Evolutionary conservation across 371 early-diverging fungal genomes (phyloP).

Genomic region (Mucor lusitanicus): DNA sequence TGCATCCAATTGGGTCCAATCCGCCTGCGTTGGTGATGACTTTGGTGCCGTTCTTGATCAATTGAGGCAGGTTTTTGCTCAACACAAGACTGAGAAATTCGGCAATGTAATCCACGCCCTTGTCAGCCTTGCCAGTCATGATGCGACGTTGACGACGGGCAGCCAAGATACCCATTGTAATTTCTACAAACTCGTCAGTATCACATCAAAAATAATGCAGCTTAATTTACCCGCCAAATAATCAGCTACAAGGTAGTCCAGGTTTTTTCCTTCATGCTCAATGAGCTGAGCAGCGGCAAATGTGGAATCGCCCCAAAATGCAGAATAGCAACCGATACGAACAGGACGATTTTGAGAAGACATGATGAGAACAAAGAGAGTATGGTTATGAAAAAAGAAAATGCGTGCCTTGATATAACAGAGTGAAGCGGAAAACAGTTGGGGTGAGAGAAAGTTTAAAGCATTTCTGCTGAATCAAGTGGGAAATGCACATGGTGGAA

Average conservation of each 20-base stretch:
- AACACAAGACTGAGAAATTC: constrained; percentile 66
- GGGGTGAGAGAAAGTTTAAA: constrained; percentile 4
- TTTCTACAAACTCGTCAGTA: constrained; percentile 40
- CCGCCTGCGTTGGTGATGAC: constrained; percentile 80
- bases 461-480: not conserved
- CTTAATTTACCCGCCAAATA: constrained; percentile 59
- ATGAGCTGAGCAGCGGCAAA: constrained; percentile 75
- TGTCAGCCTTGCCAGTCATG: constrained; percentile 52
- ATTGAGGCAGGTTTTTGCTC: constrained; percentile 51
- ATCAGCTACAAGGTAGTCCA: constrained; percentile 76
- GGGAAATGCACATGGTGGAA: constrained; percentile 29
- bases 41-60: constrained; percentile 63
- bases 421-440: not conserved
- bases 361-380: not conserved
- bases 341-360: constrained; percentile 35
- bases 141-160: constrained; percentile 54
- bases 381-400: not conserved
- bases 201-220: not conserved
- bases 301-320: constrained; percentile 76
- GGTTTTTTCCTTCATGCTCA: constrained; percentile 61
- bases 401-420: not conserved
- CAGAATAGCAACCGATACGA: constrained; percentile 71
- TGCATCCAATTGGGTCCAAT: constrained; percentile 69
- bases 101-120: constrained; percentile 63
- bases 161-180: constrained; percentile 77